These are phyloP conservation scores for Candida dajiaensis DNA, from an alignment of 805 yeast genomes.

Conservation along the genomic window DNA sequence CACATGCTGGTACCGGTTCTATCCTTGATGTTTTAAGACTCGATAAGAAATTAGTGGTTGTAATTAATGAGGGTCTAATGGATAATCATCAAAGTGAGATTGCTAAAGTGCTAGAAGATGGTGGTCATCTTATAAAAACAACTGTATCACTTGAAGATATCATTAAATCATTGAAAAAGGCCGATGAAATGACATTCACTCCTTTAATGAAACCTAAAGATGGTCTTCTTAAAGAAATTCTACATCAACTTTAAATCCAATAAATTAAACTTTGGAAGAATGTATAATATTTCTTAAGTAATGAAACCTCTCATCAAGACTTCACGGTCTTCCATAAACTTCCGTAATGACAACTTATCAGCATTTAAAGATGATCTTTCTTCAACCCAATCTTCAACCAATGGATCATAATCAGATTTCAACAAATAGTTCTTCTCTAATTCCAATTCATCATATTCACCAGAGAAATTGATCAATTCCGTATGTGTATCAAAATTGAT, in stretches of 20 bases:
- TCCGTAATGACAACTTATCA: slow-evolving; percentile 1
- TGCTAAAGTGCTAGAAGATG: slow-evolving; percentile 46
- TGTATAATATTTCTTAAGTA: background rate
- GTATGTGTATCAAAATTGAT: background rate
- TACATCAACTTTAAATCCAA: slow-evolving; percentile 6
- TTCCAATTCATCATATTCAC: slow-evolving; percentile 1
- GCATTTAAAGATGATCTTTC: background rate
- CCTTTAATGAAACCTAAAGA: slow-evolving; percentile 22
- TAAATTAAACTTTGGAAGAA: background rate
- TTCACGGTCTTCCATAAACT: slow-evolving; percentile 15
- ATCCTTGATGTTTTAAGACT: slow-evolving; percentile 68
- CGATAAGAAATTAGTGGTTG: slow-evolving; percentile 55
- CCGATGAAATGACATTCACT: slow-evolving; percentile 10
- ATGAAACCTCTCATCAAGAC: slow-evolving; percentile 13
- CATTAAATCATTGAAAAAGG: slow-evolving; percentile 10
- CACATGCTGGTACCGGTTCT: slow-evolving; percentile 94
- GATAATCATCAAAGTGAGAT: slow-evolving; percentile 83
- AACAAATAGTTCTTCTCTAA: slow-evolving; percentile 9
- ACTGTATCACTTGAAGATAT: slow-evolving; percentile 9
- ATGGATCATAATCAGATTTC: slow-evolving; percentile 15
- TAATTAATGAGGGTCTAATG: slow-evolving; percentile 68
- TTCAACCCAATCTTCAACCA: slow-evolving; percentile 8
- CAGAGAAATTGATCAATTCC: background rate
- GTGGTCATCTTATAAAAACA: slow-evolving; percentile 27
- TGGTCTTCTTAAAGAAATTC: slow-evolving; percentile 2